A percentile compares a stretch with the other conserved stretches of the same genome.
Evolutionary conservation across 208 protist species (phyloP).

Genomic region (Sergeia podlipaevii): DNA sequence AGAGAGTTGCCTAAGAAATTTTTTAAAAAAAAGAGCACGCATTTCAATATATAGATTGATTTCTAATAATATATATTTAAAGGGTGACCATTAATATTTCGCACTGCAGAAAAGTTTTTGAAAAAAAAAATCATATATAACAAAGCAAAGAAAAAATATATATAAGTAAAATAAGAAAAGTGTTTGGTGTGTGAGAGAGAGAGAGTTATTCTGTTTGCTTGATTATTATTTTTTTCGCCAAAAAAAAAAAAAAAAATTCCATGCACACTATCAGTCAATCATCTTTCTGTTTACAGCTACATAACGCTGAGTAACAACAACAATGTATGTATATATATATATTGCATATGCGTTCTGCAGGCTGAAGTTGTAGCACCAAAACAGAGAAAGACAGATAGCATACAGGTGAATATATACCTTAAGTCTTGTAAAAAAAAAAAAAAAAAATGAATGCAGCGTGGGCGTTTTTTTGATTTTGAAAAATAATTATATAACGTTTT

Average conservation of each 20-base stretch:
- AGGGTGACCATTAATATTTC: too few relatives aligned
- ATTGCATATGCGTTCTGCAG: background rate
- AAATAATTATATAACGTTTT: conserved; percentile 8
- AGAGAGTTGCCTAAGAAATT: background rate
- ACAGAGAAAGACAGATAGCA: background rate
- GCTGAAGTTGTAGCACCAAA: background rate
- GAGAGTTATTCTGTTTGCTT: background rate
- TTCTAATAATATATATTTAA: too few relatives aligned
- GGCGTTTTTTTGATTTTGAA: too few relatives aligned
- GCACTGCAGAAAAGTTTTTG: too few relatives aligned
- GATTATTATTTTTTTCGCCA: conserved; percentile 3
- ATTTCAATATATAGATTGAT: too few relatives aligned
- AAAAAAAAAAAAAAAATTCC: too few relatives aligned
- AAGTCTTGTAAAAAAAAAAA: too few relatives aligned
- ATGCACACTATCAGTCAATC: too few relatives aligned
- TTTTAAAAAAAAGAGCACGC: background rate
- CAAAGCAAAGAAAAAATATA: conserved; percentile 4
- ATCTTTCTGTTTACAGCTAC: background rate
- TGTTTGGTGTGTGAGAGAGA: too few relatives aligned
- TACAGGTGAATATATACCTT: conserved; percentile 3
- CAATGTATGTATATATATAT: background rate
- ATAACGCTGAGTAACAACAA: conserved; percentile 7
- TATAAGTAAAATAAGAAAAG: conserved; percentile 1
- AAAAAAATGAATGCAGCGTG: conserved; percentile 2
- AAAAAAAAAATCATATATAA: conserved; percentile 1